phyloP scores from a whole-genome alignment of 768 basidiomycete genomes.

The Amanita phalloides region DNA sequence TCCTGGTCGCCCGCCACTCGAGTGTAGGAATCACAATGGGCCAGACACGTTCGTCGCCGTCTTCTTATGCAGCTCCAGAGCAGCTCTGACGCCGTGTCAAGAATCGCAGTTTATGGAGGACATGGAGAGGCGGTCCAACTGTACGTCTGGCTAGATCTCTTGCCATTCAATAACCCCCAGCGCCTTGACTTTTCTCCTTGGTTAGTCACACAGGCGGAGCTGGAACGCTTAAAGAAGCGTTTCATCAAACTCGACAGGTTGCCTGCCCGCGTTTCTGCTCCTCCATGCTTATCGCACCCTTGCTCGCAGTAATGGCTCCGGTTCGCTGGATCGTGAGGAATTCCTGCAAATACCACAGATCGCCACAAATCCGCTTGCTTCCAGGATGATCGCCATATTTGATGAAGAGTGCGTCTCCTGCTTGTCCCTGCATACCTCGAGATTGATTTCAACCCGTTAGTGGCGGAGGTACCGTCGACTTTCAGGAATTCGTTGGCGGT shows the following conservation, averaged over 20 bases:
- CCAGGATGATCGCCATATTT: conserved; percentile 98
- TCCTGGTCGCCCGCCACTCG: not conserved
- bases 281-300: not conserved
- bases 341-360: conserved; percentile 99
- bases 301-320: conserved; percentile 74
- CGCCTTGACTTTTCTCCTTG: not conserved
- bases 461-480: conserved; percentile 97
- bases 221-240: conserved; percentile 94
- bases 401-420: conserved; percentile 82
- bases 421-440: conserved; percentile 1
- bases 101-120: conserved; percentile 96
- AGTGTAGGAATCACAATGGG: conserved; percentile 38
- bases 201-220: conserved; percentile 85
- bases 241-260: conserved; percentile 99
- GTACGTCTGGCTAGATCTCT: conserved; percentile 38
- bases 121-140: conserved; percentile 96
- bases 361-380: conserved; percentile 92
- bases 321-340: conserved; percentile 97
- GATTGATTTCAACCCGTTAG: conserved; percentile 27
- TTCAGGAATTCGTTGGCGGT: conserved; percentile 98
- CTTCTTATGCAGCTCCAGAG: not conserved
- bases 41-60: conserved; percentile 60
- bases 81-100: conserved; percentile 17
- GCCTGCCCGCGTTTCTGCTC: not conserved
- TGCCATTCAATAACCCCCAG: too few relatives aligned